These are phyloP conservation scores for Plasmodium blacklocki DNA, from an alignment of 169 alveolate species.

Conservation along the genomic window DNA sequence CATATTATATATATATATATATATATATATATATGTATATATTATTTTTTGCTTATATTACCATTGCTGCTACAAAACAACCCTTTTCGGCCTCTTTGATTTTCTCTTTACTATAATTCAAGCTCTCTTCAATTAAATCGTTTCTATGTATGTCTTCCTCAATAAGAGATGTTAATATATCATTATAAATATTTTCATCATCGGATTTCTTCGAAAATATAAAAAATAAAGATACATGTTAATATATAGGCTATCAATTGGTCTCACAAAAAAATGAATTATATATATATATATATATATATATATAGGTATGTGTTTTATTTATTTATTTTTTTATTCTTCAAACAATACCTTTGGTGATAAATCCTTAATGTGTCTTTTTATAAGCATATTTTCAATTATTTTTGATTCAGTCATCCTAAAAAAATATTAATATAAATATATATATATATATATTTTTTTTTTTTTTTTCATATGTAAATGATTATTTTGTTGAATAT, in stretches of 20 bases:
- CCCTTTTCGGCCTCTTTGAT: constrained; percentile 69
- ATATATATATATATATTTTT: not conserved
- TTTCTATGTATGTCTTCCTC: constrained; percentile 65
- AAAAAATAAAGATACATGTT: not conserved
- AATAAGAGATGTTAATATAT: constrained; percentile 61
- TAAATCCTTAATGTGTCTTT: constrained; percentile 64
- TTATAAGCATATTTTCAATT: constrained; percentile 70
- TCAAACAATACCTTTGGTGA: constrained; percentile 3
- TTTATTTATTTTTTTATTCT: not conserved
- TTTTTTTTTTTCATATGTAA: not conserved
- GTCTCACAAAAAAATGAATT: not conserved
- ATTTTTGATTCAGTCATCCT: constrained; percentile 73
- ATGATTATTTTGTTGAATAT: constrained; percentile 5
- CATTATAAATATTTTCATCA: constrained; percentile 60
- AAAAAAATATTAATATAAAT: not conserved
- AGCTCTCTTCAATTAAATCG: constrained; percentile 68
- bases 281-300: not conserved
- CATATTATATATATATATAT: not conserved
- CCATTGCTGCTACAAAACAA: constrained; percentile 72
- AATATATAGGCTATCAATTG: not conserved
- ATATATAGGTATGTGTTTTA: too few relatives aligned
- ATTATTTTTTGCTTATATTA: constrained; percentile 15
- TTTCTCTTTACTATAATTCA: constrained; percentile 55
- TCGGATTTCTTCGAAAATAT: constrained; percentile 25
- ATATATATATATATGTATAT: constrained; percentile 1